Evolutionary conservation across 2,329 filamentous ascomycete species (phyloP).

Genomic region (Leptographium procerum): DNA sequence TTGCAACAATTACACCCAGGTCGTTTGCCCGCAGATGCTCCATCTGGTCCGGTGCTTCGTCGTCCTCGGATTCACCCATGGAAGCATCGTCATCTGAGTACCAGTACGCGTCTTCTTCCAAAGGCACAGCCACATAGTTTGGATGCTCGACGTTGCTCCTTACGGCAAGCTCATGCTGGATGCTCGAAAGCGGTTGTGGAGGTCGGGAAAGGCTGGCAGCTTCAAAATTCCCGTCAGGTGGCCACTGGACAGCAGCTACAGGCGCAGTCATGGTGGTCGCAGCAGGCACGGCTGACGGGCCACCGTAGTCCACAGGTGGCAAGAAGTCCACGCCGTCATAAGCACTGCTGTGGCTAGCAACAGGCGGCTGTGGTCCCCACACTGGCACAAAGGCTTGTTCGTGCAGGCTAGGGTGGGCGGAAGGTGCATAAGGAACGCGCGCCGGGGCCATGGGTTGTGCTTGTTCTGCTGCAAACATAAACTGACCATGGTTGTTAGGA

Average conservation of each 20-base stretch:
- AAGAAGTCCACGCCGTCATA: not conserved
- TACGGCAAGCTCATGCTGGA: not conserved
- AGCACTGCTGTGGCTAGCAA: not conserved
- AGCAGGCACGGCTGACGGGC: not conserved
- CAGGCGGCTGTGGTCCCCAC: not conserved
- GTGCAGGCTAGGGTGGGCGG: not conserved
- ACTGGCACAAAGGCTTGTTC: not conserved
- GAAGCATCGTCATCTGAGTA: constrained; percentile 50
- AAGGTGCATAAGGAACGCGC: not conserved
- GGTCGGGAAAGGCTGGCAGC: not conserved
- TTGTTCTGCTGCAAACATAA: not conserved
- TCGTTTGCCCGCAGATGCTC: constrained; percentile 25
- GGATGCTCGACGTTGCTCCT: not conserved
- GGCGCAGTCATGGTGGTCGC: not conserved
- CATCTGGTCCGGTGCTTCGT: constrained; percentile 29
- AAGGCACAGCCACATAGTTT: not conserved
- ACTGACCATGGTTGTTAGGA: not conserved
- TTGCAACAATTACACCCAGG: constrained; percentile 27
- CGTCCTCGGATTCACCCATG: constrained; percentile 50
- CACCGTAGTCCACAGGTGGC: not conserved
- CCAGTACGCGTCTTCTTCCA: constrained; percentile 29
- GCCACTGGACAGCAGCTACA: not conserved
- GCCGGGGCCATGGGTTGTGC: not conserved
- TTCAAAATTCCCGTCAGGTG: not conserved
- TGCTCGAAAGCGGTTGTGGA: not conserved